Base-by-base conservation (phyloP, 768 basidiomycete genomes). In the Pulveroboletus sp. region DNA sequence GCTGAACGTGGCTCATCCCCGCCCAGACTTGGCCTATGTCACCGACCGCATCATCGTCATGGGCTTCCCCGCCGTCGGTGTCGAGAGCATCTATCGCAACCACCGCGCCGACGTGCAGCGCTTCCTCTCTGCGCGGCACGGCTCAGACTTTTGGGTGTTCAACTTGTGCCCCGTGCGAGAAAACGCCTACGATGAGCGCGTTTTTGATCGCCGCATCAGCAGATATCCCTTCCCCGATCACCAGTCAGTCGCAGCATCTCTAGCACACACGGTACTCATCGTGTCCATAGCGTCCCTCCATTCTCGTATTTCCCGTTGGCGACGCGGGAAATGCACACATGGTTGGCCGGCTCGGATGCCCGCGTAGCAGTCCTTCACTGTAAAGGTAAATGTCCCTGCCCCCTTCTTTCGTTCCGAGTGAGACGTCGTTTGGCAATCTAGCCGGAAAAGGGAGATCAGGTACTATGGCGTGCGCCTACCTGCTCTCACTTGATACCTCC, bases 171-270 rank as follows among this genome's bases (percentile, higher is more conserved):
- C 91, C 0, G 58, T 84, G 8, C 75, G 72, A 53, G 92, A 94
- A 66, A 94, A 94, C 62, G 77, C 82, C 6, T 95, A 95, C 65
- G 78, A 82, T 4, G 70, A 84, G 3, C 68, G 69, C 39, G 69
- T 84, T 32, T 94, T 94, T 61, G 77, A 78, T 12, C 82, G 84
- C 8, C 73, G 88, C 35, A 86, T 92, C 16, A 90, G 86, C 57
- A 72, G 91, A 43, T 93, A 87, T 60, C 92, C 92, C 1, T 93
- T 90, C 62, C 92, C 92, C 19, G 92, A 94, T 62, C 92, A 94
- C 62, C 88, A 93, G 83, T 89, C 55, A 66, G 87, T 75, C 51
- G 84, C 87, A 82, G 76, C 82, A 47, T 72, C 39, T 13, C 43
- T 21, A 45, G 14, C 19, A 29, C 33, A 21, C 20, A 6, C 41